phyloP scores from a whole-genome alignment of 1,284 basidiomycete species.

The Ceratorhiza oryzae-sativae region DNA sequence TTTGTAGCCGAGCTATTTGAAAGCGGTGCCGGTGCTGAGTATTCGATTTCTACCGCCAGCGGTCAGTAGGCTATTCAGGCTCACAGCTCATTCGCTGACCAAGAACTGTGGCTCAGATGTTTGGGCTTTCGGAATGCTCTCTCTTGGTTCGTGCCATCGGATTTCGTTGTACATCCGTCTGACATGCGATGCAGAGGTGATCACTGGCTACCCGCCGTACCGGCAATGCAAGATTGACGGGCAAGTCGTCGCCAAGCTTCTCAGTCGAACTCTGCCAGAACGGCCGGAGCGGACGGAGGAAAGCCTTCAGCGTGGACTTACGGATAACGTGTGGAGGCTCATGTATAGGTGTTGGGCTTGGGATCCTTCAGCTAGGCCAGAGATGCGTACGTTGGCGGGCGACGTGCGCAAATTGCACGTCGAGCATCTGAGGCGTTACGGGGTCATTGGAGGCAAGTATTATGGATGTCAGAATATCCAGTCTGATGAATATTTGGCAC shows the following conservation, averaged over 20 bases:
- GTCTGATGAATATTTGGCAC: neutral
- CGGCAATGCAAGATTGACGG: neutral
- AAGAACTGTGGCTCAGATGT: constrained; percentile 4
- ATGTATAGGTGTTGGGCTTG: constrained; percentile 24
- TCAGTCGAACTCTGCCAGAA: neutral
- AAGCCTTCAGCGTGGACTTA: neutral
- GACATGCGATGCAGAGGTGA: neutral
- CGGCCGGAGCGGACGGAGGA: neutral
- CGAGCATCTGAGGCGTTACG: constrained; percentile 14
- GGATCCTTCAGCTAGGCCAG: neutral
- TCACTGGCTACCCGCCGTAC: constrained; percentile 11
- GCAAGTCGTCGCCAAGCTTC: constrained; percentile 10
- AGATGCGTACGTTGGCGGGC: neutral
- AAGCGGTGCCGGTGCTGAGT: neutral
- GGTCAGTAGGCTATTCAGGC: neutral
- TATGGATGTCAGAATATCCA: neutral
- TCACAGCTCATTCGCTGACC: neutral
- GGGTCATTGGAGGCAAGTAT: neutral
- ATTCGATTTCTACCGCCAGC: neutral
- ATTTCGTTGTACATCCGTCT: neutral
- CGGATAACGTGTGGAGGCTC: constrained; percentile 17
- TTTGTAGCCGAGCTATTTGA: constrained; percentile 16
- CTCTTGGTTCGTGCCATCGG: constrained; percentile 11
- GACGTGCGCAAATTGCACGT: constrained; percentile 8
- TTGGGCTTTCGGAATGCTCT: constrained; percentile 35